Evolutionary conservation across 768 basidiomycete species (phyloP).

Genomic region (Daedaleopsis sinensis): DNA sequence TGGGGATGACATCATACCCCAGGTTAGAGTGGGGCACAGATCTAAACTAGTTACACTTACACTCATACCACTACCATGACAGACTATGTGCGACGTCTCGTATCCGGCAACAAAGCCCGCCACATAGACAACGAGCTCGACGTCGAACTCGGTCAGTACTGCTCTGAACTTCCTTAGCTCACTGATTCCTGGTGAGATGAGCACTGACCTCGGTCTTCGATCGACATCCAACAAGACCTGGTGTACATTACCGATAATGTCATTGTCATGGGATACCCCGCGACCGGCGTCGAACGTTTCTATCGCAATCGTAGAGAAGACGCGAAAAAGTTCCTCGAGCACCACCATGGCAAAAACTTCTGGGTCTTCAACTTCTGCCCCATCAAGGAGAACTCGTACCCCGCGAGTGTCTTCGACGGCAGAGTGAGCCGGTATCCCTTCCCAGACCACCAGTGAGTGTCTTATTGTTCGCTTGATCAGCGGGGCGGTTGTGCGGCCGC

Average conservation of each 20-base stretch:
- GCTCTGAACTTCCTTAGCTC: too few species aligned
- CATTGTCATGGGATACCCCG: constrained; percentile 86
- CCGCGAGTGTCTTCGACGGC: constrained; percentile 64
- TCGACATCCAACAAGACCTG: constrained; percentile 42
- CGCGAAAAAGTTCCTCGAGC: constrained; percentile 72
- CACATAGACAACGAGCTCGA: constrained; percentile 69
- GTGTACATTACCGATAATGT: constrained; percentile 74
- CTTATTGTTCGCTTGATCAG: background rate
- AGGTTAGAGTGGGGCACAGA: too few species aligned
- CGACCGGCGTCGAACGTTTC: constrained; percentile 72
- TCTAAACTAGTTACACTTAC: background rate
- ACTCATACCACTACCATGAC: constrained; percentile 43
- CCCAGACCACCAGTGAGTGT: constrained; percentile 86
- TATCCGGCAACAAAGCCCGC: constrained; percentile 82
- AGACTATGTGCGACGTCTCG: constrained; percentile 69
- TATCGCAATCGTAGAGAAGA: constrained; percentile 83
- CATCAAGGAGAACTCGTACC: constrained; percentile 78
- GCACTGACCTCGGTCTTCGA: background rate
- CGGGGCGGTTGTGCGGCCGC: too few species aligned
- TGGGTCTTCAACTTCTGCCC: constrained; percentile 94
- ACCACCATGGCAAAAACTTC: constrained; percentile 74
- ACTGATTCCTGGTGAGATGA: background rate
- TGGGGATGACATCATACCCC: too few species aligned
- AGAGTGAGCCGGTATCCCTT: constrained; percentile 86
- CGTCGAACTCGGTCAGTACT: constrained; percentile 69